Percentiles rank a stretch among this genome's conserved stretches.
Evolutionary conservation across 2,329 filamentous ascomycete genomes (phyloP).

Genomic region (Lasiodiplodia theobromae): DNA sequence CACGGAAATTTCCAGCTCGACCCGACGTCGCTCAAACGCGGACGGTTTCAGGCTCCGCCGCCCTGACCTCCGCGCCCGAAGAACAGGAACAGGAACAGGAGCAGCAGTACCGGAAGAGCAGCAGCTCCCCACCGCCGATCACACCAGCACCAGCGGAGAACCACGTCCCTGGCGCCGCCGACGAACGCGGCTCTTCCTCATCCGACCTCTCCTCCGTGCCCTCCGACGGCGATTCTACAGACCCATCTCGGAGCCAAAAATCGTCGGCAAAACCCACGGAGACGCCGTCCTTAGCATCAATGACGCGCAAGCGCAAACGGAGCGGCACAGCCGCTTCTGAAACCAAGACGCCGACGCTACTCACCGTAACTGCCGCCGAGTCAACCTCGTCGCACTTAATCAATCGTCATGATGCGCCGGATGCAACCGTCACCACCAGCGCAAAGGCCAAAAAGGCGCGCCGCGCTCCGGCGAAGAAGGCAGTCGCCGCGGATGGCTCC

Average conservation of each 20-base stretch:
- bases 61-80: conserved; percentile 36
- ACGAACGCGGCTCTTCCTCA: conserved; percentile 31
- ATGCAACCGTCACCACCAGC: conserved; percentile 3
- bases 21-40: conserved; percentile 26
- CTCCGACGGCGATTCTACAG: conserved; percentile 34
- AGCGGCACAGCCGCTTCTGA: conserved; percentile 42
- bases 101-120: conserved; percentile 35
- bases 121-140: conserved; percentile 9
- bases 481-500: conserved; percentile 38
- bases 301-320: conserved; percentile 58
- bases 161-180: conserved; percentile 2
- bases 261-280: not conserved
- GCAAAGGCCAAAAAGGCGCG: conserved; percentile 42
- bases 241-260: conserved; percentile 2
- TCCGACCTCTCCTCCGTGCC: conserved; percentile 44
- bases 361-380: conserved; percentile 44
- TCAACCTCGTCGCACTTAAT: conserved; percentile 18
- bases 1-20: conserved; percentile 23
- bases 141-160: not conserved
- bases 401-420: conserved; percentile 3
- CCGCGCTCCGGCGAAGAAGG: conserved; percentile 46
- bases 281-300: not conserved
- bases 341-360: conserved; percentile 27
- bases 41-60: conserved; percentile 37
- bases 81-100: conserved; percentile 27